These are phyloP conservation scores for Citrus reticulata DNA, from an alignment of 345 rosid genomes.

Conservation along the genomic window DNA sequence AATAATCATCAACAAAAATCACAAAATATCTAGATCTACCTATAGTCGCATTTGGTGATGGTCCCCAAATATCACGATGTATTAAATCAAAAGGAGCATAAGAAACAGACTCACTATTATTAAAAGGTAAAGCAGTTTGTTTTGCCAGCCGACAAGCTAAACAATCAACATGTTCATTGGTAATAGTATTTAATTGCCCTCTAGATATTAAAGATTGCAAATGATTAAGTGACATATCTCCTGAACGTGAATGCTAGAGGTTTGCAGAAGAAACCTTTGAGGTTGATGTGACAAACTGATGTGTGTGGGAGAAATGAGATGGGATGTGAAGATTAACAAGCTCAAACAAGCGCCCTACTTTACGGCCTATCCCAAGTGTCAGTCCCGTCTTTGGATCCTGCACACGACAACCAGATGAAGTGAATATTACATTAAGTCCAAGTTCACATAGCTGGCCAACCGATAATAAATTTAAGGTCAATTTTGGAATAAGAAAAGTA, in stretches of 20 bases:
- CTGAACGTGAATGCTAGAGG: not conserved
- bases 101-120: not conserved
- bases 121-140: not conserved
- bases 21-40: not conserved
- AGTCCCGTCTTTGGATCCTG: not conserved
- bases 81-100: not conserved
- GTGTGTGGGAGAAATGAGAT: not conserved
- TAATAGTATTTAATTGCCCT: not conserved
- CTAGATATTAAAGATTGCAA: not conserved
- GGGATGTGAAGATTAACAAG: not conserved
- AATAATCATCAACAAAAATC: not conserved
- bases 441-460: slow-evolving; percentile 8
- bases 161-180: not conserved
- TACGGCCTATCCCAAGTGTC: not conserved
- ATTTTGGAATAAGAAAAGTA: too few relatives aligned
- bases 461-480: too few relatives aligned
- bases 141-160: not conserved
- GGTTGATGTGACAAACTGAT: not conserved
- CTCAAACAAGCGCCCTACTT: slow-evolving; percentile 1
- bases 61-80: not conserved
- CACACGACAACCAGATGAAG: not conserved
- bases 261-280: too few relatives aligned
- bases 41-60: too few relatives aligned
- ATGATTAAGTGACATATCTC: not conserved
- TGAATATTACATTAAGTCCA: not conserved